A percentile compares a stretch with the other conserved stretches of the same genome.
Conservation (phyloP, 805 yeast species). For the Wickerhamiella sergipiensis region DNA sequence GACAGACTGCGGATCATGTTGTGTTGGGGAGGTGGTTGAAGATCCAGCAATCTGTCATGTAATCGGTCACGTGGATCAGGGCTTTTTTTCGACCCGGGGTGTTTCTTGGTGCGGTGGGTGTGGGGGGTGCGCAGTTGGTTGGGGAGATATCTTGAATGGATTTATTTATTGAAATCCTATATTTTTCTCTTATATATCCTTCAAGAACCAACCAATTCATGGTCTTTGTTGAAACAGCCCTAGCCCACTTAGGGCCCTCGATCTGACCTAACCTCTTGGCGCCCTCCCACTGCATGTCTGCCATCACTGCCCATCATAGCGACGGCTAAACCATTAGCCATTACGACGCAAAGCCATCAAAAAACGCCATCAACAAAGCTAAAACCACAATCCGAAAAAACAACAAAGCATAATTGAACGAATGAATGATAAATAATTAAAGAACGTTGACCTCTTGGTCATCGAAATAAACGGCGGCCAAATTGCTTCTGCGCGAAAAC, state of each 20-base stretch:
- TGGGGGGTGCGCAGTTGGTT: too few species aligned
- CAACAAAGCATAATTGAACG: neutral
- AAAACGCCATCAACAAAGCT: too few species aligned
- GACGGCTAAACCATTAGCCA: too few species aligned
- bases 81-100: neutral
- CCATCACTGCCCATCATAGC: too few species aligned
- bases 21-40: neutral
- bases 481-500: slow-evolving; percentile 3
- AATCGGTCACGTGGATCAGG: slow-evolving; percentile 2
- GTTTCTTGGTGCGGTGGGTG: too few species aligned
- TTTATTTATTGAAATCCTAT: too few species aligned
- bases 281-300: neutral
- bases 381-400: too few species aligned
- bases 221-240: neutral
- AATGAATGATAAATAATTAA: neutral
- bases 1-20: slow-evolving; percentile 4
- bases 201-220: too few species aligned
- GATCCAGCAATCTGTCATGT: neutral
- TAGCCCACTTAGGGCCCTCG: neutral
- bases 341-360: too few species aligned
- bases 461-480: slow-evolving; percentile 8
- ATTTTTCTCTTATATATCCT: neutral
- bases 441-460: slow-evolving; percentile 5
- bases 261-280: neutral
- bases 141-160: too few species aligned